Conservation (phyloP, 306 rosid species). For the Elaeagnus macrophylla region DNA sequence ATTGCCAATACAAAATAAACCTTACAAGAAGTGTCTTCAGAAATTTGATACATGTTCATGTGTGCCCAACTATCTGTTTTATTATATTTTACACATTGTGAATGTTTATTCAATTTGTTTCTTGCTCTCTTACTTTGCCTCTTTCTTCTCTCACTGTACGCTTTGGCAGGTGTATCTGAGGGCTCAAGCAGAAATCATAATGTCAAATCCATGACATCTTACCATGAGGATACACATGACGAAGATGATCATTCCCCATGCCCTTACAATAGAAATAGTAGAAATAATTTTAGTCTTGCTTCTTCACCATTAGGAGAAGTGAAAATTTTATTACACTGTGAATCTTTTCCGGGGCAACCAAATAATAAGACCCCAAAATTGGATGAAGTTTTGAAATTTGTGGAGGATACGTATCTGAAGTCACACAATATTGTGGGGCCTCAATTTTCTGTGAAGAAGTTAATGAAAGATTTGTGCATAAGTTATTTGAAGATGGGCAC, state of each 20-base stretch:
- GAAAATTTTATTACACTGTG: background rate
- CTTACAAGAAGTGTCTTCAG: too few species aligned
- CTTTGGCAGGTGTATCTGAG: conserved; percentile 15
- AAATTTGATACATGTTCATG: background rate
- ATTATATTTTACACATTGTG: background rate
- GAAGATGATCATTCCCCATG: background rate
- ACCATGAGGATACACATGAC: background rate
- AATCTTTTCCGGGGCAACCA: background rate
- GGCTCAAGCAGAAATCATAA: conserved; percentile 11
- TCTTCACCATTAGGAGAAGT: background rate
- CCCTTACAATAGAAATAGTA: background rate
- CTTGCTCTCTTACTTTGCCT: conserved; percentile 4
- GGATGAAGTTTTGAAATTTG: conserved; percentile 22
- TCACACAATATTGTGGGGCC: conserved; percentile 10
- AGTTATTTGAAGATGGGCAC: conserved; percentile 28
- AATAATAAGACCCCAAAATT: background rate
- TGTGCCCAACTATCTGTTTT: background rate
- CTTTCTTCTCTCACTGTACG: background rate
- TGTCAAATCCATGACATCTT: conserved; percentile 8
- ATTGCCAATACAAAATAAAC: too few species aligned
- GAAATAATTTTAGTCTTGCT: background rate
- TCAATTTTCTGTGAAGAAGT: conserved; percentile 24
- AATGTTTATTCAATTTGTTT: background rate
- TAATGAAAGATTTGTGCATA: conserved; percentile 32
- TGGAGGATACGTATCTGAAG: conserved; percentile 32